These are phyloP conservation scores for Candida labiduridarum DNA, from an alignment of 1,139 yeast genomes.

Conservation along the genomic window DNA sequence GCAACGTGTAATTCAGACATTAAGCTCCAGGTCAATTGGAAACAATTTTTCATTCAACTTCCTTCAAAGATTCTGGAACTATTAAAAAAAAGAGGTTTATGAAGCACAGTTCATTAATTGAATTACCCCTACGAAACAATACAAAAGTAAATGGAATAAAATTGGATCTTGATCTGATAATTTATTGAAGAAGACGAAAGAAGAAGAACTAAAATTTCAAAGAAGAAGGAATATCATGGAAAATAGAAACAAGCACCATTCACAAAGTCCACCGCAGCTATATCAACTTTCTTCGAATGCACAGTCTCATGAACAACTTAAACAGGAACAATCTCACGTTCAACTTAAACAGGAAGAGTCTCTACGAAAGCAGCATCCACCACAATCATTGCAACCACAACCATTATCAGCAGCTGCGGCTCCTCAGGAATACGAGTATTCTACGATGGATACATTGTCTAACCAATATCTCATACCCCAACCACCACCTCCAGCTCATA, in stretches of 20 bases:
- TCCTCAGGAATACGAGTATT: conserved; percentile 1
- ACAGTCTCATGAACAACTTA: conserved; percentile 1
- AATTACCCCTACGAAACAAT: not conserved
- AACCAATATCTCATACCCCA: conserved; percentile 1
- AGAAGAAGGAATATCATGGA: conserved; percentile 2
- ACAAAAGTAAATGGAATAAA: not conserved
- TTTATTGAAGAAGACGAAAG: not conserved
- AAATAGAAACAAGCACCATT: not conserved
- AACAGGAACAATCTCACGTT: not conserved
- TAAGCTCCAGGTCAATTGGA: no score
- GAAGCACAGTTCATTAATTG: not conserved
- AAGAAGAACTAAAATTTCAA: not conserved
- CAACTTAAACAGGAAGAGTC: not conserved
- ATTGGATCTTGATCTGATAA: not conserved
- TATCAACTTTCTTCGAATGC: conserved; percentile 1
- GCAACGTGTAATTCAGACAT: no score
- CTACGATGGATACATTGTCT: not conserved
- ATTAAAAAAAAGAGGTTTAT: no score
- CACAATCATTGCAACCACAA: not conserved
- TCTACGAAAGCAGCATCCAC: not conserved
- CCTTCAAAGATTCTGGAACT: no score
- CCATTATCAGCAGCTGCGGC: not conserved
- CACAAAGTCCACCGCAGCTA: not conserved
- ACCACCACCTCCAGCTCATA: not conserved
- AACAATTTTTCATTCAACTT: no score